phyloP scores from a whole-genome alignment of 371 early-diverging fungal genomes.

The Syncephalastrum racemosum region DNA sequence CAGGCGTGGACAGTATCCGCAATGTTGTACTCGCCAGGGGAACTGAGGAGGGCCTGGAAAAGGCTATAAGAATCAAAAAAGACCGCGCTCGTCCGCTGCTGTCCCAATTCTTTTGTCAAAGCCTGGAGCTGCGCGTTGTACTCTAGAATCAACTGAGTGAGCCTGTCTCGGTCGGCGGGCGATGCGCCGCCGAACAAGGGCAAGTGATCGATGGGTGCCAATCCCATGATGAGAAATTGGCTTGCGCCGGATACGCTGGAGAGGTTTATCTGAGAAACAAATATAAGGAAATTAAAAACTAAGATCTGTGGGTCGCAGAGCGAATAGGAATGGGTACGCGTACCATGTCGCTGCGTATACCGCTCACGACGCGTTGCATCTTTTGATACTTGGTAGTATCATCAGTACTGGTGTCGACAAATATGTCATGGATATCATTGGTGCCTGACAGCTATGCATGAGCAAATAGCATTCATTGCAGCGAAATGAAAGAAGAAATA shows the following conservation, averaged over 20 bases:
- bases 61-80: slow-evolving; percentile 2
- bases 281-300: background rate
- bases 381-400: background rate
- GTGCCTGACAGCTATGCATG: slow-evolving; percentile 13
- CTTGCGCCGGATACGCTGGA: slow-evolving; percentile 1
- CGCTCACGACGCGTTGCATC: slow-evolving; percentile 2
- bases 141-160: background rate
- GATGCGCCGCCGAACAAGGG: slow-evolving; percentile 11
- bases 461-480: background rate
- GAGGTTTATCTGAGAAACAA: background rate
- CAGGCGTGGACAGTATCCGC: too few relatives aligned
- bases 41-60: background rate
- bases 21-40: background rate
- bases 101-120: too few relatives aligned
- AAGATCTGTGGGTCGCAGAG: background rate
- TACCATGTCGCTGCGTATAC: slow-evolving; percentile 14
- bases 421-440: slow-evolving; percentile 32
- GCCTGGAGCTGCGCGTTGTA: too few relatives aligned
- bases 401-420: slow-evolving; percentile 7
- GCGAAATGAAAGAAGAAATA: background rate
- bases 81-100: background rate
- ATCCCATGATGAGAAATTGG: slow-evolving; percentile 10
- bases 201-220: slow-evolving; percentile 18
- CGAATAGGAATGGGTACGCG: background rate
- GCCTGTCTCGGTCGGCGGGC: background rate